A percentile compares a stretch with the other conserved stretches of the same genome.
Conservation (phyloP, 495 filamentous ascomycete species). For the Parmelia sp. region DNA sequence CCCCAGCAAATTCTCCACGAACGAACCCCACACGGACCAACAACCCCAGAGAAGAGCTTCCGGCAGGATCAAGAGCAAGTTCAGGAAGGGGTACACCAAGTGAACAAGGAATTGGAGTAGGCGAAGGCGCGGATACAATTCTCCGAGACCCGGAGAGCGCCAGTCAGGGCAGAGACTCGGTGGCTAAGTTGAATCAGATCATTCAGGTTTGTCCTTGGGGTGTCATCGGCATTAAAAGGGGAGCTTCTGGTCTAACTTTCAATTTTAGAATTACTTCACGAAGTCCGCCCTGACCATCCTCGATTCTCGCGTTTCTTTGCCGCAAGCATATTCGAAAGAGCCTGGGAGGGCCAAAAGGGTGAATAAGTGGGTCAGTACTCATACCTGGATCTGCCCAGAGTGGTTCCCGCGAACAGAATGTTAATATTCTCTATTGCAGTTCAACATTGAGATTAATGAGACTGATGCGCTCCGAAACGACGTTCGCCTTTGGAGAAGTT, state of each 20-base stretch:
- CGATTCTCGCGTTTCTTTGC: slow-evolving; percentile 65
- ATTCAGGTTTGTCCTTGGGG: slow-evolving; percentile 59
- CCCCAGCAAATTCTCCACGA: slow-evolving; percentile 58
- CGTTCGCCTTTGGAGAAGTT: slow-evolving; percentile 68
- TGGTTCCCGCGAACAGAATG: background rate
- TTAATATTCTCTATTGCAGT: slow-evolving; percentile 48
- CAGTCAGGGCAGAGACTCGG: slow-evolving; percentile 47
- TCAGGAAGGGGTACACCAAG: slow-evolving; percentile 38
- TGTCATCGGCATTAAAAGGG: slow-evolving; percentile 16
- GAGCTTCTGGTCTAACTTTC: slow-evolving; percentile 10
- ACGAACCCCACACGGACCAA: slow-evolving; percentile 64
- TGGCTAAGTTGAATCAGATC: slow-evolving; percentile 80
- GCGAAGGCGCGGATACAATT: slow-evolving; percentile 39
- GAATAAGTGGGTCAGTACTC: slow-evolving; percentile 84
- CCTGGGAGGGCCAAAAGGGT: slow-evolving; percentile 56
- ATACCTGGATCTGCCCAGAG: background rate
- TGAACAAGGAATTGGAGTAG: slow-evolving; percentile 38
- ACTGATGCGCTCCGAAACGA: slow-evolving; percentile 78
- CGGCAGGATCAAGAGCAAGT: slow-evolving; percentile 32
- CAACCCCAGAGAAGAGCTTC: slow-evolving; percentile 59
- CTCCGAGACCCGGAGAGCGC: slow-evolving; percentile 36
- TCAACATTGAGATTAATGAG: slow-evolving; percentile 89
- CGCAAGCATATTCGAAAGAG: slow-evolving; percentile 53
- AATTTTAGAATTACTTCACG: slow-evolving; percentile 72
- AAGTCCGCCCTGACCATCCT: slow-evolving; percentile 85